Evolutionary conservation across 805 yeast species (phyloP), one percentile per base, ranked within the genome.

Genomic region (Metschnikowia peoriensis): DNA sequence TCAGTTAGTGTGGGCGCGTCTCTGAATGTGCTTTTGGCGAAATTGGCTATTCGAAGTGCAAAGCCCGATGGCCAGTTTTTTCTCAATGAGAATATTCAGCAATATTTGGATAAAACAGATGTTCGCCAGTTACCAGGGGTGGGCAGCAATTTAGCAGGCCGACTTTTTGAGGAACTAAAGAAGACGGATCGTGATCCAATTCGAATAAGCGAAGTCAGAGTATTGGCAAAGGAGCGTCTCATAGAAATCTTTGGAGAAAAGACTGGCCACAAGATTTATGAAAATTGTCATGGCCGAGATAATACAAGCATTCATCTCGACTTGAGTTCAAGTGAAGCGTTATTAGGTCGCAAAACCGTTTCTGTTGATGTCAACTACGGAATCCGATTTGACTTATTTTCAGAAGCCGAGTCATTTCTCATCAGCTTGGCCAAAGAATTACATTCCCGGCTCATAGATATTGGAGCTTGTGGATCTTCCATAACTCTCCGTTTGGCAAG

Each of bases 321-420:
- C 32, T 55, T 66, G 8, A 73, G 75, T 34, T 81, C 83, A 9
- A 69, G 73, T 14, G 82, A 70, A 48, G 58, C 69, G 1, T 54
- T 66, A 6, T 75, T 83, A 16, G 76, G 81, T 11, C 75, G 96
- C 28, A 90, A 89, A 60, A 81, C 94, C 1, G 79, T 93, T 0
- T 89, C 96, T 0, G 87, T 91, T 4, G 98, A 93, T 63, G 86
- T 93, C 28, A 89, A 90, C 56, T 93, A 90, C 86, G 98, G 97
- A 0, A 88, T 93, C 0, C 65, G 98, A 45, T 87, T 92, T 57
- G 79, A 82, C 34, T 72, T 71, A 0, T 72, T 79, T 32, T 65
- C 68, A 0, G 89, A 93, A 62, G 81, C 86, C 27, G 92, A 86
- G 55, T 58, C 50, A 5, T 94, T 93, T 61, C 63, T 89, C 9